Percentiles rank a stretch among this genome's conserved stretches.
phyloP scores from a whole-genome alignment of 176 grass and related monocot genomes.

The sorghum (Sorghum bicolor) region DNA sequence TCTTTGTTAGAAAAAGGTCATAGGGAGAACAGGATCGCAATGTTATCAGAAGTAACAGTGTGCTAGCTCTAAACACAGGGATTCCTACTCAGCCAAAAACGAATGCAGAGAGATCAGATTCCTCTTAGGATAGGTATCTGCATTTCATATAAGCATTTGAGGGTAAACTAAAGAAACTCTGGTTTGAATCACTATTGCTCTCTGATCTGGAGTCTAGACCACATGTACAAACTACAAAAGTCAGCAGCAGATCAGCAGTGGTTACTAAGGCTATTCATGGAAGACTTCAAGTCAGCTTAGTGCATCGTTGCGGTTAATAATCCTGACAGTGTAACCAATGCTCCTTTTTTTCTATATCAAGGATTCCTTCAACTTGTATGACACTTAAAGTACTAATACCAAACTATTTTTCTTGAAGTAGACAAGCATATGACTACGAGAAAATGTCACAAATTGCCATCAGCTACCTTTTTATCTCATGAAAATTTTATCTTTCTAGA shows the following conservation, averaged over 20 bases:
- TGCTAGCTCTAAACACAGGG: background rate
- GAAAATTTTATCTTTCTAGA: background rate
- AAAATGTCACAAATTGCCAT: conserved; percentile 1
- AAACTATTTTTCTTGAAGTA: conserved; percentile 25
- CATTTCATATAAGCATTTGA: background rate
- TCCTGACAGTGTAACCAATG: conserved; percentile 26
- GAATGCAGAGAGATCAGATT: background rate
- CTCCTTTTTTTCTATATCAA: conserved; percentile 27
- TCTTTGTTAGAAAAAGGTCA: background rate
- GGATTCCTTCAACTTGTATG: conserved; percentile 34
- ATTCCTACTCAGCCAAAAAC: background rate
- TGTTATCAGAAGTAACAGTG: conserved; percentile 6
- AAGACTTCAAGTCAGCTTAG: background rate
- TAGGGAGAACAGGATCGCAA: background rate
- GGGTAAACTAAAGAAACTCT: background rate
- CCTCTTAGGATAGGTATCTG: background rate
- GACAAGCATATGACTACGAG: conserved; percentile 2
- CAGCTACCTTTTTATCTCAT: background rate
- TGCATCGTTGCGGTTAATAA: conserved; percentile 14
- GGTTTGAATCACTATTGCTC: background rate
- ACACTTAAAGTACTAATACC: conserved; percentile 39
- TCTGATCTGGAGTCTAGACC: background rate
- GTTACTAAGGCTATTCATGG: conserved; percentile 5
- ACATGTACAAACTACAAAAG: background rate
- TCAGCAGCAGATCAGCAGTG: background rate